Percentiles rank a stretch among this genome's conserved stretches.
Conservation (phyloP, 345 rosid species). For the Streptanthus diversifolius region DNA sequence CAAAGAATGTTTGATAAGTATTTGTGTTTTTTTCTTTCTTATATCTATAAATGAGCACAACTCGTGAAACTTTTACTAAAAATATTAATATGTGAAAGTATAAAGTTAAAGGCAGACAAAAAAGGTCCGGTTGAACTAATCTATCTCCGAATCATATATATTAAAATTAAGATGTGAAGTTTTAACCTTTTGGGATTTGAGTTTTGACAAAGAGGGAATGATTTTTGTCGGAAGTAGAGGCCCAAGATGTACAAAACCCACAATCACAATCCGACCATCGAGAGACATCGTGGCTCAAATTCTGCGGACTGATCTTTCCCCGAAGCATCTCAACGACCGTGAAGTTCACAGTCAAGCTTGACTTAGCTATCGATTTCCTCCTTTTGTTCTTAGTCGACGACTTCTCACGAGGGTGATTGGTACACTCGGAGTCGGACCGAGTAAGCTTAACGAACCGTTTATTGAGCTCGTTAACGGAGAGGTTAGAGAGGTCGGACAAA, state of each 20-base stretch:
- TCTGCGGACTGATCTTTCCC: constrained; percentile 33
- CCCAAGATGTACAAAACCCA: constrained; percentile 67
- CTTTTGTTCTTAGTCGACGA: constrained; percentile 32
- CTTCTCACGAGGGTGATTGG: constrained; percentile 33
- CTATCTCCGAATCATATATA: background rate
- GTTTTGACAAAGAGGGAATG: constrained; percentile 69
- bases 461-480: constrained; percentile 21
- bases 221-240: constrained; percentile 40
- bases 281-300: constrained; percentile 32
- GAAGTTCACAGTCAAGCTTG: constrained; percentile 47
- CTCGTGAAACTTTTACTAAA: background rate
- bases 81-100: background rate
- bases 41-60: background rate
- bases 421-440: constrained; percentile 37
- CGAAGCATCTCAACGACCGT: constrained; percentile 59
- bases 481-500: constrained; percentile 45
- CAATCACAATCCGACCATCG: constrained; percentile 99
- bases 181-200: constrained; percentile 53
- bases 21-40: background rate
- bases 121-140: background rate
- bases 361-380: constrained; percentile 19
- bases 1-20: background rate
- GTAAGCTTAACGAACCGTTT: constrained; percentile 37
- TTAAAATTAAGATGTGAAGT: background rate
- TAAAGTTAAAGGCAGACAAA: background rate